Percentiles rank a stretch among this genome's conserved stretches.
These are phyloP conservation scores for Amanita molliuscula DNA, from an alignment of 768 basidiomycete species.

Conservation along the genomic window DNA sequence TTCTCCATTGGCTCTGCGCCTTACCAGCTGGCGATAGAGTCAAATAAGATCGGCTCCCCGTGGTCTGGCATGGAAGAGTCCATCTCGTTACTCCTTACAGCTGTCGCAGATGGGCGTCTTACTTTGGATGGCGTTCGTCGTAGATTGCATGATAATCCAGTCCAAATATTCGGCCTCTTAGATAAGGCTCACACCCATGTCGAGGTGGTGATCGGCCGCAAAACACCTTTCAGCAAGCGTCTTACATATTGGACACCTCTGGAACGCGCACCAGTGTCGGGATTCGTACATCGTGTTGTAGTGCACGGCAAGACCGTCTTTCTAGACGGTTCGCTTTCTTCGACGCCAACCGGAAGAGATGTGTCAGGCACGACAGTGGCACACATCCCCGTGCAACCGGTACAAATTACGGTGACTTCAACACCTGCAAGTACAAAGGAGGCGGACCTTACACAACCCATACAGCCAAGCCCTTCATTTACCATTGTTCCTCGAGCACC, in stretches of 20 bases:
- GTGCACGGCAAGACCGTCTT: constrained; percentile 83
- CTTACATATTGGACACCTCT: constrained; percentile 76
- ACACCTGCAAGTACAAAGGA: constrained; percentile 7
- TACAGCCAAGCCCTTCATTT: neutral
- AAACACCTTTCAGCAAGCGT: constrained; percentile 40
- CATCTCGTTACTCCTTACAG: constrained; percentile 78
- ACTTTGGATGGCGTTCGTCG: constrained; percentile 73
- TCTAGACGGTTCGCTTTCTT: constrained; percentile 72
- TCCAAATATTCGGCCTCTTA: constrained; percentile 82
- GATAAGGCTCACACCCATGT: constrained; percentile 82
- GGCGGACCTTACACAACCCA: neutral
- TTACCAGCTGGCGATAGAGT: constrained; percentile 58
- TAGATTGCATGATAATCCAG: constrained; percentile 88
- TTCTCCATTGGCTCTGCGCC: constrained; percentile 88
- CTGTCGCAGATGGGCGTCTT: constrained; percentile 70
- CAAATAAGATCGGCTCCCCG: constrained; percentile 49
- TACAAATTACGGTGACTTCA: neutral
- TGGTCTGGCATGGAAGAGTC: constrained; percentile 82
- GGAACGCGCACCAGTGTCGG: constrained; percentile 47
- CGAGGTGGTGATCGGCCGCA: constrained; percentile 85
- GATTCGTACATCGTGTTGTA: constrained; percentile 83
- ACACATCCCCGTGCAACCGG: constrained; percentile 17
- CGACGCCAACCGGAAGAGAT: constrained; percentile 55
- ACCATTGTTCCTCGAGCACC: constrained; percentile 14
- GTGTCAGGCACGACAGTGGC: constrained; percentile 52